Conservation (phyloP, 78 protist genomes). For the Monocercomonoides exilis region DNA sequence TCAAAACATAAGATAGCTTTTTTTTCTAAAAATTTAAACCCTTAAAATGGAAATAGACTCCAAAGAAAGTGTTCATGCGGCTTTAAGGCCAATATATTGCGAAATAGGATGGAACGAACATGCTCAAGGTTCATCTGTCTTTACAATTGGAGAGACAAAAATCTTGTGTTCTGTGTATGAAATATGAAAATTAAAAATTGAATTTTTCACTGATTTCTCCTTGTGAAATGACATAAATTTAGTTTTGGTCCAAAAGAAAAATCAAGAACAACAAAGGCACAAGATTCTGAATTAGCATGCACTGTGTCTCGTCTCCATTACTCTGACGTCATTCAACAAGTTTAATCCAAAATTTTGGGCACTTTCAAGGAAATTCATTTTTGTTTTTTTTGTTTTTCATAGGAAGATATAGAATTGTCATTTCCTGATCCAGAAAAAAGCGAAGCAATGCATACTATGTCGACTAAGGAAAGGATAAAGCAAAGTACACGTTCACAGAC, state of each 20-base stretch:
- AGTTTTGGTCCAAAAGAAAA: constrained; percentile 1
- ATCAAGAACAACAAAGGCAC: neutral
- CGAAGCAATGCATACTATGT: neutral
- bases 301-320: neutral
- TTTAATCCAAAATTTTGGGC: too few relatives aligned
- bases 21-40: too few relatives aligned
- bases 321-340: too few relatives aligned
- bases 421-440: neutral
- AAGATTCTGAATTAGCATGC: neutral
- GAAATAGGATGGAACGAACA: neutral
- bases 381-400: neutral
- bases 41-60: too few relatives aligned
- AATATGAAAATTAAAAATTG: neutral
- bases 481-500: neutral
- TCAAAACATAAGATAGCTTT: too few relatives aligned
- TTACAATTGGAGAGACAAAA: neutral
- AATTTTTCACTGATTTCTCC: neutral
- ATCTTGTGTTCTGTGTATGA: neutral
- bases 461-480: neutral
- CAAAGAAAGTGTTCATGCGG: too few relatives aligned
- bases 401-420: neutral
- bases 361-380: neutral
- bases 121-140: neutral
- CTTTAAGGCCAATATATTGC: neutral
- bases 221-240: too few relatives aligned